These are phyloP conservation scores for Turritis glabra DNA, from an alignment of 345 rosid species.

Conservation along the genomic window DNA sequence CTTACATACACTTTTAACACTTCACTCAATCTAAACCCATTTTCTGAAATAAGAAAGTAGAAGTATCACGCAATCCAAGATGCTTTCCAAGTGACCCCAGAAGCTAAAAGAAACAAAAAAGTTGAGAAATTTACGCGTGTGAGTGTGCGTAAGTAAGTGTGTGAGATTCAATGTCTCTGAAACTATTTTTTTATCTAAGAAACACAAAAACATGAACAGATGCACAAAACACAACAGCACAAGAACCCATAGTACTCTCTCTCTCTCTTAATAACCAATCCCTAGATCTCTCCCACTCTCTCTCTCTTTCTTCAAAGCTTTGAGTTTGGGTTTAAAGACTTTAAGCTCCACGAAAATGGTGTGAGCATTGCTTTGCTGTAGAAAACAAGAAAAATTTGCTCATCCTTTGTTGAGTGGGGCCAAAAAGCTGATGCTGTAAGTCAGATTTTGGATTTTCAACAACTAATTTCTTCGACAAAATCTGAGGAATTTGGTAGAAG, in stretches of 20 bases:
- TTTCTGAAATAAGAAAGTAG: slow-evolving; percentile 36
- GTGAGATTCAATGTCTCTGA: slow-evolving; percentile 38
- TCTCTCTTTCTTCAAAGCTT: slow-evolving; percentile 27
- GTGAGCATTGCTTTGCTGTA: slow-evolving; percentile 42
- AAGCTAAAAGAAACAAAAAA: slow-evolving; percentile 19
- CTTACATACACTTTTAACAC: slow-evolving; percentile 22
- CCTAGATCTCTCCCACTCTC: slow-evolving; percentile 28
- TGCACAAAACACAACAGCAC: slow-evolving; percentile 45
- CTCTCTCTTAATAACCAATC: slow-evolving; percentile 34
- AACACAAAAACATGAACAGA: slow-evolving; percentile 42
- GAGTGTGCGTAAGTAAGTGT: slow-evolving; percentile 29
- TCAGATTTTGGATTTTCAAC: slow-evolving; percentile 23
- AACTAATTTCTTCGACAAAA: slow-evolving; percentile 24
- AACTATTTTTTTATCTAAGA: slow-evolving; percentile 18
- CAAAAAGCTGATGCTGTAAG: slow-evolving; percentile 21
- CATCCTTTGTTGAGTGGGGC: slow-evolving; percentile 27
- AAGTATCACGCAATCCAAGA: slow-evolving; percentile 56
- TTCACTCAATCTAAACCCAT: slow-evolving; percentile 45
- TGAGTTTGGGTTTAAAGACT: slow-evolving; percentile 16
- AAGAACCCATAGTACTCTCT: slow-evolving; percentile 30
- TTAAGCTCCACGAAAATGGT: slow-evolving; percentile 41
- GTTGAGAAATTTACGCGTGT: slow-evolving; percentile 38
- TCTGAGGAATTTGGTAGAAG: slow-evolving; percentile 23
- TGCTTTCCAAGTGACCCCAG: slow-evolving; percentile 28
- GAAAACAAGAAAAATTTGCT: slow-evolving; percentile 32